Evolutionary conservation across 2,329 filamentous ascomycete genomes (phyloP).

Genomic region (Fusarium zealandicum): DNA sequence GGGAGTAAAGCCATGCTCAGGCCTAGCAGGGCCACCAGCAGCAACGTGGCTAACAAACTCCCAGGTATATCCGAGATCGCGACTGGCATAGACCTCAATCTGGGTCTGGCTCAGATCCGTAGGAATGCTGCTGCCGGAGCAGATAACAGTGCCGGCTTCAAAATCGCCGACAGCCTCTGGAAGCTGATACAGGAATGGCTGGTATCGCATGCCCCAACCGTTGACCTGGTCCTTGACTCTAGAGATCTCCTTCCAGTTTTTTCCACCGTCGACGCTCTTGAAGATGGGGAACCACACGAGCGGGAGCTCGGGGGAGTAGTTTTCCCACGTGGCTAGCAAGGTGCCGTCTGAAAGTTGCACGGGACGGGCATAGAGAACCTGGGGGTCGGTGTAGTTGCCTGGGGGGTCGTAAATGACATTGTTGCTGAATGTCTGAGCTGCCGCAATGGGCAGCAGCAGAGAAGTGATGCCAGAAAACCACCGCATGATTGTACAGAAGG

Average conservation of each 20-base stretch:
- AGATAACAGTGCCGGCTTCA: constrained; percentile 67
- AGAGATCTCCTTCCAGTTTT: constrained; percentile 69
- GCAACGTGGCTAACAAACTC: constrained; percentile 72
- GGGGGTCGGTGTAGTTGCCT: constrained; percentile 52
- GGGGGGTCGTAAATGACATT: constrained; percentile 53
- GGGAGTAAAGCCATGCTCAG: constrained; percentile 70
- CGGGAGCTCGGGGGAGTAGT: constrained; percentile 64
- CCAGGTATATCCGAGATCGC: constrained; percentile 69
- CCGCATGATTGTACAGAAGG: constrained; percentile 21
- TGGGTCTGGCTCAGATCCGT: constrained; percentile 67
- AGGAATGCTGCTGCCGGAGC: constrained; percentile 67
- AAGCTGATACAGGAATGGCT: constrained; percentile 72
- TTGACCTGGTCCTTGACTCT: constrained; percentile 69
- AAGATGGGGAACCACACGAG: constrained; percentile 63
- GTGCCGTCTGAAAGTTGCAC: constrained; percentile 55
- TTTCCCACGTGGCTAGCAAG: constrained; percentile 62
- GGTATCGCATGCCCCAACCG: constrained; percentile 71
- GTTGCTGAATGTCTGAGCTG: constrained; percentile 33
- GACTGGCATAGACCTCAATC: constrained; percentile 73
- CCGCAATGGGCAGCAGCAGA: constrained; percentile 25
- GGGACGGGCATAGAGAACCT: constrained; percentile 54
- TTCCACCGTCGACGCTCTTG: constrained; percentile 60
- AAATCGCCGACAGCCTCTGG: constrained; percentile 64
- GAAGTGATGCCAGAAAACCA: constrained; percentile 18
- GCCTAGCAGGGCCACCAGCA: constrained; percentile 65